Percentiles rank a stretch among this genome's conserved stretches.
Conservation (phyloP, 768 basidiomycete species). For the Lactifluus pinguis region DNA sequence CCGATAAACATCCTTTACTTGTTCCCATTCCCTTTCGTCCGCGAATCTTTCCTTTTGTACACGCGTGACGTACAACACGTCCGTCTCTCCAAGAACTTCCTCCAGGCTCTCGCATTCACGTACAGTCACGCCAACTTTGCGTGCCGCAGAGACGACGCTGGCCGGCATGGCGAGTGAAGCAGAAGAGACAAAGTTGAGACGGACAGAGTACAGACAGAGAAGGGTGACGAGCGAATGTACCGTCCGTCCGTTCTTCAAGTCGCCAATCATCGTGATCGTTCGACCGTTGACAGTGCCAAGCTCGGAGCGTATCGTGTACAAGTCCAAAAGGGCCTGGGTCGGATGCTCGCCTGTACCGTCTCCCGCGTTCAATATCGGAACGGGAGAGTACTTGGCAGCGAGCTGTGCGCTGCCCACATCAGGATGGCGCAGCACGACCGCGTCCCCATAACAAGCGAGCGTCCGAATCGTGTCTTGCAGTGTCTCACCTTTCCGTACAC, state of each 20-base stretch:
- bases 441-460: slow-evolving; percentile 91
- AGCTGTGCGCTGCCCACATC: slow-evolving; percentile 88
- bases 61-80: slow-evolving; percentile 94
- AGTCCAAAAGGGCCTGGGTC: slow-evolving; percentile 83
- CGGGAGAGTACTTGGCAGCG: slow-evolving; percentile 93
- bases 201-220: slow-evolving; percentile 85
- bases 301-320: slow-evolving; percentile 95
- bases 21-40: slow-evolving; percentile 73
- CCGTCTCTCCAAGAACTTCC: slow-evolving; percentile 84
- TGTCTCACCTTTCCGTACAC: slow-evolving; percentile 89
- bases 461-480: slow-evolving; percentile 91
- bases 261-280: slow-evolving; percentile 86
- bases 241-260: slow-evolving; percentile 95
- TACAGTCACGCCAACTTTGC: slow-evolving; percentile 73
- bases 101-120: slow-evolving; percentile 82
- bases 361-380: slow-evolving; percentile 94
- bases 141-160: slow-evolving; percentile 70
- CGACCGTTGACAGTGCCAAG: slow-evolving; percentile 96
- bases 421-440: slow-evolving; percentile 90
- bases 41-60: slow-evolving; percentile 93
- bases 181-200: slow-evolving; percentile 93
- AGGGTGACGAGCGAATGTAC: slow-evolving; percentile 93
- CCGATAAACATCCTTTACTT: slow-evolving; percentile 86
- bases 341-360: slow-evolving; percentile 98
- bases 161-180: slow-evolving; percentile 82